Percentiles rank a stretch among this genome's conserved stretches.
Conservation (phyloP, 108 stramenopile species). For the Seminavis robusta region DNA sequence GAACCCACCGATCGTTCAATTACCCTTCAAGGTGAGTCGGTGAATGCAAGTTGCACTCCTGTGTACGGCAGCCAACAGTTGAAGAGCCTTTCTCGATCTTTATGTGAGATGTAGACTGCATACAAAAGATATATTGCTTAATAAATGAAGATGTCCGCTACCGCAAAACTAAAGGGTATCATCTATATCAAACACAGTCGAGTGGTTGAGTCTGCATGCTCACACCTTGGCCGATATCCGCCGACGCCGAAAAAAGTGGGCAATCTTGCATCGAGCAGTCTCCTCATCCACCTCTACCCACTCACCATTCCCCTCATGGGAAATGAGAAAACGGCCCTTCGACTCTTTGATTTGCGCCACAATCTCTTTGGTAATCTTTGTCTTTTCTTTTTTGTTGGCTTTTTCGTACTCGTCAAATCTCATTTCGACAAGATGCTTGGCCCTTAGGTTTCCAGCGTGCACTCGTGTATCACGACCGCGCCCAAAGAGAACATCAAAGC, state of each 20-base stretch:
- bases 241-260: constrained; percentile 19
- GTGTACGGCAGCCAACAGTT: no score
- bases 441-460: constrained; percentile 18
- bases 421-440: constrained; percentile 2
- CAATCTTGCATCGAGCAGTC: constrained; percentile 15
- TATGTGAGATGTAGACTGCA: no score
- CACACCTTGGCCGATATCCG: no score
- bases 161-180: no score
- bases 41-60: no score
- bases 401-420: constrained; percentile 14
- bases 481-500: constrained; percentile 34
- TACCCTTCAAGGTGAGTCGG: no score
- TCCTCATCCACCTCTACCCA: constrained; percentile 20
- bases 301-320: constrained; percentile 2
- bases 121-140: no score
- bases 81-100: no score
- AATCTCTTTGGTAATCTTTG: constrained; percentile 12
- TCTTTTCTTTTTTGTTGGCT: constrained; percentile 12
- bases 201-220: no score
- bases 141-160: no score
- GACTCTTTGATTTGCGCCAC: constrained; percentile 19
- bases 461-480: constrained; percentile 8
- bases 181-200: no score
- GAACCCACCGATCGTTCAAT: no score
- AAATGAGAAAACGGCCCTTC: constrained; percentile 20